Percentiles rank a stretch among this genome's conserved stretches.
Conservation (phyloP, 73 alveolate genomes). For the Tetrahymena malaccensis region DNA sequence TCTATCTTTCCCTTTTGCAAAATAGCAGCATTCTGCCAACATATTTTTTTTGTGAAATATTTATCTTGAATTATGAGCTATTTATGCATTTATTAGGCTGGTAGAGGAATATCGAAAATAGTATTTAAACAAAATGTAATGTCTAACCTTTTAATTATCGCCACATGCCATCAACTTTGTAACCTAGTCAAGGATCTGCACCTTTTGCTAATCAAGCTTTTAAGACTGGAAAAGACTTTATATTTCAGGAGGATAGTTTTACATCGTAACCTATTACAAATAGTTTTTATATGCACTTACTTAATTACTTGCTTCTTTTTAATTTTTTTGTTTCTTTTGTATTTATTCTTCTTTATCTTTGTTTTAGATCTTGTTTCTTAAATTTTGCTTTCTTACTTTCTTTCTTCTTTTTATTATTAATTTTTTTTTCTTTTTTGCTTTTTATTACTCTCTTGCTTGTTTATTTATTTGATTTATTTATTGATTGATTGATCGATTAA, state of each 20-base stretch:
- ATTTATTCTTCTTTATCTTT: not conserved
- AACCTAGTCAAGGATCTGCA: not conserved
- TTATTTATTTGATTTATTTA: not conserved
- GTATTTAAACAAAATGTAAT: not conserved
- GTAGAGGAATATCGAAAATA: not conserved
- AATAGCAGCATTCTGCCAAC: not conserved
- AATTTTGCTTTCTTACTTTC: not conserved
- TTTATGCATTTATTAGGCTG: not conserved
- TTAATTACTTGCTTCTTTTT: not conserved
- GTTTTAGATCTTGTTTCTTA: not conserved
- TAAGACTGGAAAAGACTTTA: not conserved
- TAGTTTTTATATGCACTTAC: not conserved
- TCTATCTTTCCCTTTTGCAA: not conserved
- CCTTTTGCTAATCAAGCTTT: not conserved
- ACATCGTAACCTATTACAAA: not conserved
- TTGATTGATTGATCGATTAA: not conserved
- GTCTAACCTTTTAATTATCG: not conserved
- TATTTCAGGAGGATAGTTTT: not conserved
- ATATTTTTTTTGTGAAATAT: too few relatives aligned
- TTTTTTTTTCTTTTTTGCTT: not conserved
- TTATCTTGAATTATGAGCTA: not conserved
- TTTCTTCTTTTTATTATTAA: not conserved
- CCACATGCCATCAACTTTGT: not conserved
- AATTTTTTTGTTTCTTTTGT: not conserved
- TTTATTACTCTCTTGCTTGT: not conserved